These are phyloP conservation scores for Fusarium sp. DNA, from an alignment of 2,329 filamentous ascomycete genomes.

Conservation along the genomic window DNA sequence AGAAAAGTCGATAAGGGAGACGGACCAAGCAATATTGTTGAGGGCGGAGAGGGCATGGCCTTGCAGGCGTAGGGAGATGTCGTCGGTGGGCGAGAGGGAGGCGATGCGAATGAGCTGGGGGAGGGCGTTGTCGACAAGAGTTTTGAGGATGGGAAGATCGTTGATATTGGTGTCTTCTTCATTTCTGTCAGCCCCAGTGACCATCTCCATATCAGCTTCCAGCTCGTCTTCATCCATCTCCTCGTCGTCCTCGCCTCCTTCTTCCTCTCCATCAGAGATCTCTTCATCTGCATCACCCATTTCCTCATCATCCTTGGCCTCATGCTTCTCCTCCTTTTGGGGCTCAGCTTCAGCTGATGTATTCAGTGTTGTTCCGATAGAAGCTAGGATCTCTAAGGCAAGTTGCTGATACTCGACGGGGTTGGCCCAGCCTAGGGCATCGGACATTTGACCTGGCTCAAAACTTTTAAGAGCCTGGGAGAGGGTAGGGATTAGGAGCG, in stretches of 20 bases:
- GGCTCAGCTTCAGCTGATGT: conserved; percentile 59
- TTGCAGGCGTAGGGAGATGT: conserved; percentile 62
- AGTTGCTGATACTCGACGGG: conserved; percentile 64
- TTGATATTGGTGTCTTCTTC: conserved; percentile 58
- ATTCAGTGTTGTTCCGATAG: conserved; percentile 72
- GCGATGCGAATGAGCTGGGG: conserved; percentile 63
- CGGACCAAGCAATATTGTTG: conserved; percentile 77
- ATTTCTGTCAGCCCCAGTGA: conserved; percentile 65
- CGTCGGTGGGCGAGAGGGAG: conserved; percentile 56
- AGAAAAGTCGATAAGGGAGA: conserved; percentile 71
- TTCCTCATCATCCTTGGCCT: conserved; percentile 56
- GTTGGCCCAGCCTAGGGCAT: conserved; percentile 57
- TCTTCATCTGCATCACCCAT: conserved; percentile 57
- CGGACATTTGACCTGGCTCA: conserved; percentile 45
- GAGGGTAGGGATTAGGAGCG: conserved; percentile 55
- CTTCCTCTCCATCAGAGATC: conserved; percentile 54
- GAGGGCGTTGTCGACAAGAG: conserved; percentile 54
- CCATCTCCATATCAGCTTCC: conserved; percentile 74
- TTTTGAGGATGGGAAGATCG: conserved; percentile 67
- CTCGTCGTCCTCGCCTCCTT: conserved; percentile 58
- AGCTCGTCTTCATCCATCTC: conserved; percentile 70
- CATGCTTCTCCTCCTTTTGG: conserved; percentile 55
- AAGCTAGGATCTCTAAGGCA: conserved; percentile 73
- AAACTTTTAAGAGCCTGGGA: conserved; percentile 50
- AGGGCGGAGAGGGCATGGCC: conserved; percentile 70